Evolutionary conservation across 139 green algal genomes (phyloP).

Genomic region (Chlamydomonas eustigma): DNA sequence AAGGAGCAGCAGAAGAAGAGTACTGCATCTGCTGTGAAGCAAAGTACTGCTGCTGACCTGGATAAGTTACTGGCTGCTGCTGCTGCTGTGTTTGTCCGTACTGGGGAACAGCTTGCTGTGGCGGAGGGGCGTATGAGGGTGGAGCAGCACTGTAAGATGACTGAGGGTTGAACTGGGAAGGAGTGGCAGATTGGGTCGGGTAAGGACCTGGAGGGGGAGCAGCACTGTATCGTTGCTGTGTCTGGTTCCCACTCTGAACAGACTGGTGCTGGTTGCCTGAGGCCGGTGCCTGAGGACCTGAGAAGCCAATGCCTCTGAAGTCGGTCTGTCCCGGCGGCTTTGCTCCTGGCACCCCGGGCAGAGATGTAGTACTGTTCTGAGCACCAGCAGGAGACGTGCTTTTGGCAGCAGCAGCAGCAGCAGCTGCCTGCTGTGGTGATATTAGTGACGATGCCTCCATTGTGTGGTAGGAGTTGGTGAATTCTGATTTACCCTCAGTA

Average conservation of each 20-base stretch:
- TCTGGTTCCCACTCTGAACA: no score
- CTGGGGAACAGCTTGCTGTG: slow-evolving; percentile 2
- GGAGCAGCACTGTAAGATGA: background rate
- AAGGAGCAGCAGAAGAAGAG: no score
- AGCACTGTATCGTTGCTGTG: no score
- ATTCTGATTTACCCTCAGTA: background rate
- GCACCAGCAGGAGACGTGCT: no score
- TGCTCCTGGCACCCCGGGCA: background rate
- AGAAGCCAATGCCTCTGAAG: background rate
- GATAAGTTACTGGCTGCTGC: no score
- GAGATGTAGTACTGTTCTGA: no score
- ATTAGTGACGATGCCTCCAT: background rate
- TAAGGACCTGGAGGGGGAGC: background rate
- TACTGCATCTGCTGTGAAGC: no score
- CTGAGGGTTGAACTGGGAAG: no score
- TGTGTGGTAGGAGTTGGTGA: background rate
- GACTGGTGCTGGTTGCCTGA: no score
- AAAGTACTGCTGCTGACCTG: background rate
- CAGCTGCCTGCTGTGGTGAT: background rate
- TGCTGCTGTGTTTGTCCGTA: no score
- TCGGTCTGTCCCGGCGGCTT: background rate
- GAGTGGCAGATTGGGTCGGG: no score
- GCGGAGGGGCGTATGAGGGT: background rate
- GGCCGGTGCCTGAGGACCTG: no score
- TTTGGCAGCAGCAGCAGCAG: background rate